These are phyloP conservation scores for Leccinum pachyderme DNA, from an alignment of 1,284 basidiomycete species.

Conservation along the genomic window DNA sequence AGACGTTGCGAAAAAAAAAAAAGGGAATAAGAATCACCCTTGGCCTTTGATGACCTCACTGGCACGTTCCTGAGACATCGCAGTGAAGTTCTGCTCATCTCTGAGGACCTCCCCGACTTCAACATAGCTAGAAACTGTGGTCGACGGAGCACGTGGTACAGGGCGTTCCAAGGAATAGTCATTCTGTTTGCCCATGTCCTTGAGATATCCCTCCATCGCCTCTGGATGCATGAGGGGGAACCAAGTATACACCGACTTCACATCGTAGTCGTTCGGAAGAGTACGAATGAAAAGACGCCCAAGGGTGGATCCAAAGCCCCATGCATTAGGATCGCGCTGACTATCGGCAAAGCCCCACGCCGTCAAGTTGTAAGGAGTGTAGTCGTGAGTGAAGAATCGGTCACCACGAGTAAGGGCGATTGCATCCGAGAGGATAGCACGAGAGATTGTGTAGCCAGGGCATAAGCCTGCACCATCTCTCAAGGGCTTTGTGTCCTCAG, in stretches of 20 bases:
- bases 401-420: conserved; percentile 83
- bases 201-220: conserved; percentile 60
- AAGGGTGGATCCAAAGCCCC: conserved; percentile 72
- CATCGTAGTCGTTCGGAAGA: conserved; percentile 66
- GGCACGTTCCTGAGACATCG: conserved; percentile 50
- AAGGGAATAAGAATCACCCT: conserved; percentile 44
- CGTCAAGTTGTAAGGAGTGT: conserved; percentile 78
- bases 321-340: conserved; percentile 64
- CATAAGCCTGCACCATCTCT: conserved; percentile 79
- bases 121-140: conserved; percentile 45
- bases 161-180: conserved; percentile 57
- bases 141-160: conserved; percentile 22
- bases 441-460: conserved; percentile 81
- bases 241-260: conserved; percentile 77
- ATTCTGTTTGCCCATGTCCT: conserved; percentile 50
- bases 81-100: conserved; percentile 43
- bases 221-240: conserved; percentile 83
- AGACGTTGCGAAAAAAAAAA: not conserved
- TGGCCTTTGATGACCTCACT: conserved; percentile 51
- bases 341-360: conserved; percentile 81
- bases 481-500: conserved; percentile 72
- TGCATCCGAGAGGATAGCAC: conserved; percentile 88
- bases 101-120: conserved; percentile 54
- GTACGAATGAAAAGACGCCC: conserved; percentile 72
- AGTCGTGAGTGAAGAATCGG: conserved; percentile 81